Evolutionary conservation across 2,329 filamentous ascomycete species (phyloP), one percentile per base, ranked within the genome.

Genomic region (Lachnellula arida): DNA sequence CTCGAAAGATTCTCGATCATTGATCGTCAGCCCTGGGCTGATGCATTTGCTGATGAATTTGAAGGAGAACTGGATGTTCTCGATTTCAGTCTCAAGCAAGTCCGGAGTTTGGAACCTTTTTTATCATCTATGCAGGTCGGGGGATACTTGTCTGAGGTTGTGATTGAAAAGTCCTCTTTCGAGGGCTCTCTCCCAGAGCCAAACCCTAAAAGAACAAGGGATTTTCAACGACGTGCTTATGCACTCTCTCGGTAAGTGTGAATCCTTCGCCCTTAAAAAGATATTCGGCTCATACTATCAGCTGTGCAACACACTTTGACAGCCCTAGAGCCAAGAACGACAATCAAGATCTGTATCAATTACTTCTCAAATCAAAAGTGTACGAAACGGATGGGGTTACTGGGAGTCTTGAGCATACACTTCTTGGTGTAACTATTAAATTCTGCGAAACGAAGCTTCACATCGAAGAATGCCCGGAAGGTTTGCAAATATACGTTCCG

Each of bases 401-500:
- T 53, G 47, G 49, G 19, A 52, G 17, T 49, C 42, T 57, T 46
- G 48, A 46, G 46, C 47, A 54, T 47, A 59, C 56, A 22, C 49
- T 34, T 43, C 35, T 49, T 54, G 49, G 37, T 28, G 53, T 56
- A 34, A 60, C 46, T 14, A 19, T 54, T 47, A 59, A 59, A 55
- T 23, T 53, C 19, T 35, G 39, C 34, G 51, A 53, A 37, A 54
- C 35, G 15, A 61, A 56, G 22, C 46, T 61, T 58, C 56, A 61
- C 47, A 51, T 59, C 39, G 40, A 51, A 32, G 56, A 61, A 54
- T n/a, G 48, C 23, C 22, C 17, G 14, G 50, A 50, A n/a, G 47
- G 28, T 42, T 35, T 61, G 53, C 46, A 54, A 8, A 53, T 61
- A 42, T 61, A 59, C 44, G 44, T 61, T 51, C 59, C 54, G 44